Evolutionary conservation across 495 filamentous ascomycete species (phyloP).

Genomic region (Penicillium diatomitis): DNA sequence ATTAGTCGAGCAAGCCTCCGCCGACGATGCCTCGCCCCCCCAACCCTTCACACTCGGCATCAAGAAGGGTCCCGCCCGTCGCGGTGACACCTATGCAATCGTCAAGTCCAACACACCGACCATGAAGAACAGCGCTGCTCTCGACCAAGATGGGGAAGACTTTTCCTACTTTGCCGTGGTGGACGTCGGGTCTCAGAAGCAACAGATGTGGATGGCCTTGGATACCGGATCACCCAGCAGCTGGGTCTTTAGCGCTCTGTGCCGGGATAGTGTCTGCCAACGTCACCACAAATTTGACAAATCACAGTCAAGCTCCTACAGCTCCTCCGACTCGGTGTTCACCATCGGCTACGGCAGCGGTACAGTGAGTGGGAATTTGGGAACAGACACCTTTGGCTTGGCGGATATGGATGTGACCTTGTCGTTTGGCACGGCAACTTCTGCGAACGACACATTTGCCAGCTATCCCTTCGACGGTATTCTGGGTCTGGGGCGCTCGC

Average conservation of each 20-base stretch:
- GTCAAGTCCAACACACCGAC: slow-evolving; percentile 45
- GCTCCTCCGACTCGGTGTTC: slow-evolving; percentile 43
- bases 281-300: slow-evolving; percentile 59
- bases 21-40: slow-evolving; percentile 8
- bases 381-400: slow-evolving; percentile 53
- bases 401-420: slow-evolving; percentile 52
- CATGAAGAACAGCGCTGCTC: slow-evolving; percentile 46
- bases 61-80: slow-evolving; percentile 24
- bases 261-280: slow-evolving; percentile 50
- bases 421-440: slow-evolving; percentile 59
- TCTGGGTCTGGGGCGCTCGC: slow-evolving; percentile 56
- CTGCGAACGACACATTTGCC: slow-evolving; percentile 57
- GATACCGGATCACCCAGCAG: slow-evolving; percentile 72
- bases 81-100: slow-evolving; percentile 47
- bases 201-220: slow-evolving; percentile 61
- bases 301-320: slow-evolving; percentile 37
- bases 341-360: slow-evolving; percentile 65
- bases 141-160: slow-evolving; percentile 70
- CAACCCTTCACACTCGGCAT: slow-evolving; percentile 22
- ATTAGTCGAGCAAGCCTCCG: slow-evolving; percentile 3
- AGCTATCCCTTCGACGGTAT: slow-evolving; percentile 84
- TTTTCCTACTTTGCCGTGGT: slow-evolving; percentile 67
- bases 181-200: slow-evolving; percentile 54
- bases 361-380: slow-evolving; percentile 51
- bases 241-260: slow-evolving; percentile 67